Evolutionary conservation across 176 grass and related monocot species (phyloP), one percentile per base, ranked within the genome.

Genomic region (Tillandsia leiboldiana): DNA sequence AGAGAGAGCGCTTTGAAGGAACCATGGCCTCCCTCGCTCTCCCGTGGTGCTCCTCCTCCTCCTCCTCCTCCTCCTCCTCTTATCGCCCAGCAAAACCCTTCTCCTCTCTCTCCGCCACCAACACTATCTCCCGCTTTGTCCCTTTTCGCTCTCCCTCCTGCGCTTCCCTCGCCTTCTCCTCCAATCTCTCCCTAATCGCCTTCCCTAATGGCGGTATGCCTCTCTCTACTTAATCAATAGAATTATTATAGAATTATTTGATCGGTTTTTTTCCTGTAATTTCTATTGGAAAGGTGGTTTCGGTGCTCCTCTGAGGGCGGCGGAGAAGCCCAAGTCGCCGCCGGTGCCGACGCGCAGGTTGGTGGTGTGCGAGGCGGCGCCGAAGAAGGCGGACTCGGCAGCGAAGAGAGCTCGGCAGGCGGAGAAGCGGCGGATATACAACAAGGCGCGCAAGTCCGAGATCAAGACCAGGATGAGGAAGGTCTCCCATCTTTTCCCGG

Each of bases 401-500:
- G 51, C 20, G 13, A 85, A 85, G 72, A 64, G 83, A 51, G 50
- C 79, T 78, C 83, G 83, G 42, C 83, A 85, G 72, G 66, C 73
- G 20, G 77, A 71, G 68, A 85, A 77, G 51, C 57, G 68, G 17
- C 26, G 77, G 50, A 64, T 80, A 63, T 74, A 79, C 51, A 80
- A 85, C 77, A 85, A 80, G 26, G 27, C 83, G 17, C 83, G 68
- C 28, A 85, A 85, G 56, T 85, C 83, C 42, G 83, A 85, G 68
- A 80, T 85, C 42, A 68, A 51, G 68, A 80, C 72, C 15, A 59
- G 83, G 48, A 85, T 79, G 62, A 69, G 66, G 42, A 85, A 66
- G 83, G 83, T 85, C 33, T 6, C 33, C 33, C 33, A 1, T 42
- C 33, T 42, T 42, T 42, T 5, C 3, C 4, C 7, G 5, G 3